Percentiles rank a stretch among this genome's conserved stretches.
phyloP scores from a whole-genome alignment of 2,329 filamentous ascomycete species.

The Blumeria graminis region DNA sequence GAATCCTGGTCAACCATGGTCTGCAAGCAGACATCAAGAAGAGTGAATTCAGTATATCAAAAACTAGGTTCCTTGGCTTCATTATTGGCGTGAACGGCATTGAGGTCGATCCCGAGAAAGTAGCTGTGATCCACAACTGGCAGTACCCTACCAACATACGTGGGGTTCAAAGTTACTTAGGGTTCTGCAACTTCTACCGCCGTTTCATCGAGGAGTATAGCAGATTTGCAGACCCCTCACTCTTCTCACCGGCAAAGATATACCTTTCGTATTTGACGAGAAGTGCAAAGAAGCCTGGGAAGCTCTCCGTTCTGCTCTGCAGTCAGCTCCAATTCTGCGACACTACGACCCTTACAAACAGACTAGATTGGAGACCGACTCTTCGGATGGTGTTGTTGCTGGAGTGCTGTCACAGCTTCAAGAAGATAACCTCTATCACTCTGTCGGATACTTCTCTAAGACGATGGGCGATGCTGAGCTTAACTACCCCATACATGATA shows the following conservation, averaged over 20 bases:
- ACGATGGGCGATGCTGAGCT: not conserved
- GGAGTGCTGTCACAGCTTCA: not conserved
- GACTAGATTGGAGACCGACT: not conserved
- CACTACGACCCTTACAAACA: not conserved
- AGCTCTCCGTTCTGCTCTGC: not conserved
- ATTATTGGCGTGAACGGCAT: not conserved
- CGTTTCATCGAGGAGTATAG: not conserved
- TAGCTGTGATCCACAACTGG: not conserved
- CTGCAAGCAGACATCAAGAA: not conserved
- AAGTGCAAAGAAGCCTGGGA: not conserved
- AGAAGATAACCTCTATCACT: not conserved
- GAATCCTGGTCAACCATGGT: not conserved
- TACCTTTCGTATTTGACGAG: not conserved
- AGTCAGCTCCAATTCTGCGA: not conserved
- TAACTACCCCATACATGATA: not conserved
- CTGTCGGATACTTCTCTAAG: not conserved
- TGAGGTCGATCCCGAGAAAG: not conserved
- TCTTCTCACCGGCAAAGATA: not conserved
- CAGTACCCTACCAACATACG: not conserved
- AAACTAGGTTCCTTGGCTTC: slow-evolving; percentile 1
- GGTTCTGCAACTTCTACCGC: not conserved
- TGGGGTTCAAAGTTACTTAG: not conserved
- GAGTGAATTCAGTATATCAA: not conserved
- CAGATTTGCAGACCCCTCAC: not conserved
- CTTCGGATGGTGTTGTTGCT: not conserved